Base-by-base conservation (phyloP, 495 filamentous ascomycete genomes). In the Hypomontagnella monticulosa region DNA sequence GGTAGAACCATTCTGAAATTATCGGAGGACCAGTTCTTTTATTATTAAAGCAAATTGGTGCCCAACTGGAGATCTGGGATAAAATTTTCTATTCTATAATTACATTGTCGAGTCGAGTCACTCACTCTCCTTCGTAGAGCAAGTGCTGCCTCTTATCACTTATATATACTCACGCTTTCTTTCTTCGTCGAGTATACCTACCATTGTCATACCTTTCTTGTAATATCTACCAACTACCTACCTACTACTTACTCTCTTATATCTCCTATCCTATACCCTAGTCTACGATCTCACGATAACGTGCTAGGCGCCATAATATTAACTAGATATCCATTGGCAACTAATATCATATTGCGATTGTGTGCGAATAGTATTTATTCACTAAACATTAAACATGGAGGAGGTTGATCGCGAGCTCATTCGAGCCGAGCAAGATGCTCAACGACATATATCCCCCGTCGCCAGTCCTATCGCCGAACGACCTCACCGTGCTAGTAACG, bases 391-490 rank as follows among this genome's bases (percentile, higher is more conserved):
- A 70, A 72, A 37, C n/a, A 80, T 79, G 77, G 77, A 85, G 67
- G 73, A 77, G 60, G 76, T 81, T 53, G 86, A 88, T 67, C 79
- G 77, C 33, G 78, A 84, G 61, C 72, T 87, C 71, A 72, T 76
- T 57, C 74, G 73, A 46, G 82, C 82, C 37, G 83, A 87, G 72
- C 69, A 54, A 20, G 77, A 81, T 59, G 72, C 72, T 42, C 56
- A 16, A 53, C 49, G 20, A 19, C 55, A 57, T 3, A 11, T 61
- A 1, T 67, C 71, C 0, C 62, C 57, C 20, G 65, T 70, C 30
- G 15, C 18, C 36, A 41, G 18, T 9, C 18, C 9, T 19, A 70
- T 67, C 27, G 67, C 68, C 16, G 52, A 47, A 10, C 67, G 68
- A 73, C 61, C 72, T 41, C 55, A 61, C 19, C 70, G 74, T 51